Evolutionary conservation across 192 early-diverging fungal genomes (phyloP).

Genomic region (Rhizophagus prolifer): DNA sequence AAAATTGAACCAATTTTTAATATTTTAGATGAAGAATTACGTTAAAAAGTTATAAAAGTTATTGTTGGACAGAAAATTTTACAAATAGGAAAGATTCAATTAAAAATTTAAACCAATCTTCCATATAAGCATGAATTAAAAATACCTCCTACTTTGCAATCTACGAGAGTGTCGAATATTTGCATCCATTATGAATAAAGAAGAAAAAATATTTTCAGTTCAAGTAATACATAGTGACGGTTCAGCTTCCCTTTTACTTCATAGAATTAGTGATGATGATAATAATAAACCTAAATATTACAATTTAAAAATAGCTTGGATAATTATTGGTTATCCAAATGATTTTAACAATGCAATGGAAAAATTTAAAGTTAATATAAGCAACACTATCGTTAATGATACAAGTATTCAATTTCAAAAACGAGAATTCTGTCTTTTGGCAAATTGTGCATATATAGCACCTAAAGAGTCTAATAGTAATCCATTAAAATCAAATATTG

Average conservation of each 20-base stretch:
- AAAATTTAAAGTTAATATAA: neutral
- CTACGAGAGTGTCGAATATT: neutral
- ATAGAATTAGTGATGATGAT: neutral
- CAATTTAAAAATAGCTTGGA: neutral
- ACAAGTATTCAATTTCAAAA: no score
- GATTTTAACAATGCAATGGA: neutral
- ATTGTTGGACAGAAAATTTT: neutral
- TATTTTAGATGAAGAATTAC: neutral
- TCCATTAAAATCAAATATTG: neutral
- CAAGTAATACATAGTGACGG: neutral
- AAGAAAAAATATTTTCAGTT: neutral
- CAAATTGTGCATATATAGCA: neutral
- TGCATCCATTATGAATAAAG: neutral
- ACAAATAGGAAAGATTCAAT: neutral
- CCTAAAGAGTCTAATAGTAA: neutral
- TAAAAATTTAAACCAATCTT: neutral
- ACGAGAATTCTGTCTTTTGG: neutral
- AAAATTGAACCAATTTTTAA: neutral
- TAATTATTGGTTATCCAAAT: constrained; percentile 3
- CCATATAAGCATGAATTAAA: neutral
- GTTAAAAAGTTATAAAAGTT: neutral
- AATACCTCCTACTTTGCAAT: neutral
- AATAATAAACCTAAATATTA: neutral
- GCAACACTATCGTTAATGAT: neutral
- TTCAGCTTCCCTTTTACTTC: neutral